Evolutionary conservation across 257 asterid genomes (phyloP).

Genomic region (Gardenia jasminoides): DNA sequence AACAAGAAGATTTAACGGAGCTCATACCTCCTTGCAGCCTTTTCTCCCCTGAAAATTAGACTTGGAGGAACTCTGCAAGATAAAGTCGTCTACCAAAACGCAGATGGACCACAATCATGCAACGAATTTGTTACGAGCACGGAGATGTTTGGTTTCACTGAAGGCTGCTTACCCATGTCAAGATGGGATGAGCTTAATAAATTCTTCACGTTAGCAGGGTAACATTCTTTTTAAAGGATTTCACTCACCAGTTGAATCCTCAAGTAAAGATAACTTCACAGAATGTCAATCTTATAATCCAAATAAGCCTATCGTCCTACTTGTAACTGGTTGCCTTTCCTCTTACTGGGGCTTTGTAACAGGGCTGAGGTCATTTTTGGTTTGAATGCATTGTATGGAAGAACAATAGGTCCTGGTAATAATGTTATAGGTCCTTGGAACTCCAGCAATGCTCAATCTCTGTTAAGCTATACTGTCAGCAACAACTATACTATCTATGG

Average conservation of each 20-base stretch:
- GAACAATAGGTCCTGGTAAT: conserved; percentile 43
- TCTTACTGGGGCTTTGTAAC: conserved; percentile 10
- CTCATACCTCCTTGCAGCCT: conserved; percentile 49
- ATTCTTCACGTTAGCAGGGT: conserved; percentile 72
- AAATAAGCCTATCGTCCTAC: background rate
- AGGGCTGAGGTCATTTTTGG: conserved; percentile 76
- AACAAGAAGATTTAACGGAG: background rate
- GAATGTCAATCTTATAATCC: background rate
- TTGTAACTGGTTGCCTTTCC: background rate
- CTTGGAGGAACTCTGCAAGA: conserved; percentile 94
- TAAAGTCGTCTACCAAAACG: conserved; percentile 56
- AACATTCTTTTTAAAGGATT: conserved; percentile 12
- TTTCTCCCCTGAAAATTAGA: conserved; percentile 74
- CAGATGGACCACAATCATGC: conserved; percentile 43
- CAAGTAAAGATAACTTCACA: background rate
- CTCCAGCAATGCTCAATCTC: conserved; percentile 65
- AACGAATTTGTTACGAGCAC: conserved; percentile 36
- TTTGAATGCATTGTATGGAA: conserved; percentile 68
- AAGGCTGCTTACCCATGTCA: conserved; percentile 75
- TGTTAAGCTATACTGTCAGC: conserved; percentile 57
- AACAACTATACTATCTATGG: conserved; percentile 54
- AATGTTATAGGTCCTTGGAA: conserved; percentile 65
- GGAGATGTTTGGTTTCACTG: conserved; percentile 61
- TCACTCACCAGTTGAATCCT: background rate
- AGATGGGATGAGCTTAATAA: conserved; percentile 77